Conservation (phyloP, 2,329 filamentous ascomycete genomes). For the Fusarium avenaceum region DNA sequence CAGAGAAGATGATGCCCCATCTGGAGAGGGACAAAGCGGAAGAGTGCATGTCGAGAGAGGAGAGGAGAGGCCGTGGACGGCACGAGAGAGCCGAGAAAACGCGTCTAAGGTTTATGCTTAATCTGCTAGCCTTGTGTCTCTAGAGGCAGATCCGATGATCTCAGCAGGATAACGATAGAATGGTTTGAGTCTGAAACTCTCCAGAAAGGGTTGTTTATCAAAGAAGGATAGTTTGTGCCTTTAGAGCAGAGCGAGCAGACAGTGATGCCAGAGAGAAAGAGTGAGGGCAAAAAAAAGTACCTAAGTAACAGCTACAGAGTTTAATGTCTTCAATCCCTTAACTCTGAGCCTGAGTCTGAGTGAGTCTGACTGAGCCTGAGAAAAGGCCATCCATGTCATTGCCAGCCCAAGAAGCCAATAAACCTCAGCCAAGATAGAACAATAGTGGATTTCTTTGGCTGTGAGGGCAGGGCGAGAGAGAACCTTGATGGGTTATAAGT, state of each 20-base stretch:
- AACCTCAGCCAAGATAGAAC: slow-evolving; percentile 15
- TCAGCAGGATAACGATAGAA: not conserved
- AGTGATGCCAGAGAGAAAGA: slow-evolving; percentile 3
- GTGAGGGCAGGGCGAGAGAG: slow-evolving; percentile 33
- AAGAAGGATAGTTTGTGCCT: not conserved
- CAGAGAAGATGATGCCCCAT: slow-evolving; percentile 37
- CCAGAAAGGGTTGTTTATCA: slow-evolving; percentile 22
- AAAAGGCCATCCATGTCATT: slow-evolving; percentile 7
- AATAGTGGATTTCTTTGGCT: slow-evolving; percentile 31
- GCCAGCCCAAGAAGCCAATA: slow-evolving; percentile 9
- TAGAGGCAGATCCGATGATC: not conserved
- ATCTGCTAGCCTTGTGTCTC: slow-evolving; percentile 10
- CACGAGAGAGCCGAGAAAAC: slow-evolving; percentile 13
- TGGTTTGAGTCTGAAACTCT: slow-evolving; percentile 4
- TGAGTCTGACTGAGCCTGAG: slow-evolving; percentile 18
- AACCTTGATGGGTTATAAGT: slow-evolving; percentile 36
- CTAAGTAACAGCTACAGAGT: not conserved
- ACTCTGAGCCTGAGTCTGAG: not conserved
- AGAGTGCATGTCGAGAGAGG: slow-evolving; percentile 26
- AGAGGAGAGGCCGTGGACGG: not conserved
- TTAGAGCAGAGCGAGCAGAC: not conserved
- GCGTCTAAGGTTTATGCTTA: slow-evolving; percentile 28
- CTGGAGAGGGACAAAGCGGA: slow-evolving; percentile 36
- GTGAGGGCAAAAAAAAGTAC: slow-evolving; percentile 1
- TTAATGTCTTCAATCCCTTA: slow-evolving; percentile 42